Evolutionary conservation across 2,329 filamentous ascomycete genomes (phyloP).

Genomic region (Curvularia verruculosa): DNA sequence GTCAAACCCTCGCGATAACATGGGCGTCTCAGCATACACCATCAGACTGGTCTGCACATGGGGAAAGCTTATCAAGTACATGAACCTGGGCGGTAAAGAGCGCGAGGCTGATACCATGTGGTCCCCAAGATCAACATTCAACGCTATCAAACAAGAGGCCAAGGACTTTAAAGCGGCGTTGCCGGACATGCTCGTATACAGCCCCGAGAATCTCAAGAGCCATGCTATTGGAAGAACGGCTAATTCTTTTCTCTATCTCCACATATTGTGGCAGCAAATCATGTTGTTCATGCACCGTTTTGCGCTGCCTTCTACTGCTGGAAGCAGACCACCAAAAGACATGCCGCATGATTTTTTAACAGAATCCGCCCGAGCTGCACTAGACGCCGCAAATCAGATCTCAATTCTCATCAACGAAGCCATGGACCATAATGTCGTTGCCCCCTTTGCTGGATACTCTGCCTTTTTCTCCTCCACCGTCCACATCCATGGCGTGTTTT

Average conservation of each 20-base stretch:
- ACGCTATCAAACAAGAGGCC: slow-evolving; percentile 71
- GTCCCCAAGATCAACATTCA: slow-evolving; percentile 79
- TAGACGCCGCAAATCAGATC: slow-evolving; percentile 84
- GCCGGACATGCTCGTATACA: slow-evolving; percentile 75
- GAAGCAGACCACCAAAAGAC: slow-evolving; percentile 68
- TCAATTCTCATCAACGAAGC: slow-evolving; percentile 82
- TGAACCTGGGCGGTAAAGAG: slow-evolving; percentile 88
- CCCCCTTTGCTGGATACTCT: slow-evolving; percentile 93
- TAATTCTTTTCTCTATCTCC: slow-evolving; percentile 91
- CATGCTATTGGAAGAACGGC: slow-evolving; percentile 85
- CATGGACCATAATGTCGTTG: slow-evolving; percentile 79
- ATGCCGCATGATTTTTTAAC: slow-evolving; percentile 79
- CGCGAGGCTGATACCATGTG: slow-evolving; percentile 79
- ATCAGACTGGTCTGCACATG: slow-evolving; percentile 85
- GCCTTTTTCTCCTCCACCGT: slow-evolving; percentile 92
- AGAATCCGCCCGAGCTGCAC: slow-evolving; percentile 74
- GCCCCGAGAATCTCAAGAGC: slow-evolving; percentile 78
- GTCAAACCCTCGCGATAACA: slow-evolving; percentile 75
- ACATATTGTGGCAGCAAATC: slow-evolving; percentile 88
- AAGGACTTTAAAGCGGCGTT: slow-evolving; percentile 72
- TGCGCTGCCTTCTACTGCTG: slow-evolving; percentile 72
- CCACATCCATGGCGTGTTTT: slow-evolving; percentile 92
- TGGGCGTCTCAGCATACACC: slow-evolving; percentile 93
- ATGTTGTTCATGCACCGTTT: slow-evolving; percentile 89
- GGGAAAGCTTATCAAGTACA: slow-evolving; percentile 86